These are phyloP conservation scores for Verbena officinalis DNA, from an alignment of 257 asterid species.

Conservation along the genomic window DNA sequence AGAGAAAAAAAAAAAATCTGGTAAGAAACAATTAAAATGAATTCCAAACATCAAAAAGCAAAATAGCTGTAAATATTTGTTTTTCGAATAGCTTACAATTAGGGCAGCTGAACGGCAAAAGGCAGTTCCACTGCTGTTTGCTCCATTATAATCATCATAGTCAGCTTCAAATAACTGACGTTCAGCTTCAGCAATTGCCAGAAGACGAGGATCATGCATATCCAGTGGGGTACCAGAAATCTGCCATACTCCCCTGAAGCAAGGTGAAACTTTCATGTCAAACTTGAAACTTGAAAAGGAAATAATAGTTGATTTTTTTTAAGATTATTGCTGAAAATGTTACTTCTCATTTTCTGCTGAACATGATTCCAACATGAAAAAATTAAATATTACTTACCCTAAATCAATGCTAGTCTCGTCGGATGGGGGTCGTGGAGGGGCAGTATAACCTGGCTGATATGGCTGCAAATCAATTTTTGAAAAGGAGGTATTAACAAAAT, in stretches of 20 bases:
- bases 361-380: slow-evolving; percentile 9
- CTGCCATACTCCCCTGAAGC: slow-evolving; percentile 88
- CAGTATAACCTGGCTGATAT: slow-evolving; percentile 89
- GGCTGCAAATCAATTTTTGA: slow-evolving; percentile 47
- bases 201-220: slow-evolving; percentile 81
- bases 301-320: background rate
- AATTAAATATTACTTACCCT: slow-evolving; percentile 59
- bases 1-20: background rate
- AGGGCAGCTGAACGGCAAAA: slow-evolving; percentile 97
- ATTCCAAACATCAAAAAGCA: too few species aligned
- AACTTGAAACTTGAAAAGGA: background rate
- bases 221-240: slow-evolving; percentile 81
- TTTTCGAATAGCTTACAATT: slow-evolving; percentile 59
- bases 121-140: slow-evolving; percentile 84
- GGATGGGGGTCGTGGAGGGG: slow-evolving; percentile 73
- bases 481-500: too few species aligned
- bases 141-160: slow-evolving; percentile 74
- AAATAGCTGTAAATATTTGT: too few species aligned
- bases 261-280: slow-evolving; percentile 1
- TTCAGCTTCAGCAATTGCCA: slow-evolving; percentile 94
- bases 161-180: slow-evolving; percentile 91
- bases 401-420: slow-evolving; percentile 82
- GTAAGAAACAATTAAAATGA: background rate
- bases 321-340: background rate
- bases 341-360: background rate